Evolutionary conservation across 352 stramenopile species (phyloP).

Genomic region (Pythium rishiriense): DNA sequence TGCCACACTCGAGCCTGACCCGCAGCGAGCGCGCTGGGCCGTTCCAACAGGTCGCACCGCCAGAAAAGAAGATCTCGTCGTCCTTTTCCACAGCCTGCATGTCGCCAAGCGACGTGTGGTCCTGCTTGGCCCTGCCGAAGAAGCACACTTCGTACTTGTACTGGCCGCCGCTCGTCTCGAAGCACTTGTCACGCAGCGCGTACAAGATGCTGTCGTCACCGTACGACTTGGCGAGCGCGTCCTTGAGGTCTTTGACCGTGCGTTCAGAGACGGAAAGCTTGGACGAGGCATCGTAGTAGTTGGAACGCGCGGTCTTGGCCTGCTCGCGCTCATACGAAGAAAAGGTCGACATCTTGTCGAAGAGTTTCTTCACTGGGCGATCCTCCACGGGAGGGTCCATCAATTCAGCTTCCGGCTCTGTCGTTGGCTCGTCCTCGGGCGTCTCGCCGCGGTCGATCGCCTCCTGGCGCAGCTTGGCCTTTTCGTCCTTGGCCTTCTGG

Average conservation of each 20-base stretch:
- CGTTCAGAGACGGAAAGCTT: conserved; percentile 33
- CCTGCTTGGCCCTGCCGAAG: conserved; percentile 83
- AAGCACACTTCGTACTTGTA: conserved; percentile 90
- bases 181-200: conserved; percentile 67
- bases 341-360: conserved; percentile 45
- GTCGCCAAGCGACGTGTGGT: conserved; percentile 68
- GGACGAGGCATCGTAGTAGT: conserved; percentile 39
- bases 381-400: conserved; percentile 50
- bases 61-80: conserved; percentile 55
- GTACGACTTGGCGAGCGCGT: conserved; percentile 54
- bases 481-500: conserved; percentile 32
- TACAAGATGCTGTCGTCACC: conserved; percentile 66
- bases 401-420: conserved; percentile 30
- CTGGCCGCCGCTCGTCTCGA: conserved; percentile 60
- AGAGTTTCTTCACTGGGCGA: conserved; percentile 63
- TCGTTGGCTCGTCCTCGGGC: conserved; percentile 17
- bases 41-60: conserved; percentile 87
- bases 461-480: conserved; percentile 24
- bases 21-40: conserved; percentile 78
- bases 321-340: conserved; percentile 47
- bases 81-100: conserved; percentile 48
- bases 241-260: conserved; percentile 29
- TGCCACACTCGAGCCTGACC: conserved; percentile 72
- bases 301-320: conserved; percentile 46
- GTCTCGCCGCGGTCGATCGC: conserved; percentile 28